Percentiles rank a stretch among this genome's conserved stretches.
Evolutionary conservation across 2,329 filamentous ascomycete genomes (phyloP).

Genomic region (Beauveria sp.): DNA sequence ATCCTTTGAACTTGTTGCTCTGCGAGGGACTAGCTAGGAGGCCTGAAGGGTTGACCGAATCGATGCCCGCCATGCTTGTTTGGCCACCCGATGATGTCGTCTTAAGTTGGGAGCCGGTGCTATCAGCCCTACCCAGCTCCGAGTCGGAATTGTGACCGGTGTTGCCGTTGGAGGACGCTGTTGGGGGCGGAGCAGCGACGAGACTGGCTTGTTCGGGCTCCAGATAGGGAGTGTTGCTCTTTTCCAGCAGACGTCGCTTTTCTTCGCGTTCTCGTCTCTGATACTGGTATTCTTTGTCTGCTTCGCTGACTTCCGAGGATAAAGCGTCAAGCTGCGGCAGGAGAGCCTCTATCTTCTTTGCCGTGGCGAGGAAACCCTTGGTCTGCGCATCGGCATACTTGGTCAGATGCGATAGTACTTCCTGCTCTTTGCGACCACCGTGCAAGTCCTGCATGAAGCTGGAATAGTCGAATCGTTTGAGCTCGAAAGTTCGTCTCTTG

Average conservation of each 20-base stretch:
- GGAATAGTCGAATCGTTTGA: slow-evolving; percentile 97
- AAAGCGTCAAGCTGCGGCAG: slow-evolving; percentile 86
- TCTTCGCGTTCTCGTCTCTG: slow-evolving; percentile 93
- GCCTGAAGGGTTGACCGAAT: slow-evolving; percentile 51
- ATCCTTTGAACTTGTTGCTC: slow-evolving; percentile 71
- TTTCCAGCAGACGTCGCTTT: slow-evolving; percentile 83
- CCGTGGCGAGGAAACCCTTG: slow-evolving; percentile 69
- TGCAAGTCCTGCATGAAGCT: slow-evolving; percentile 99
- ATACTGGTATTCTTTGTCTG: slow-evolving; percentile 94
- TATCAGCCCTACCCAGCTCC: slow-evolving; percentile 66
- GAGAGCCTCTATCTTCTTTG: slow-evolving; percentile 80
- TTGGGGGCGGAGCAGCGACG: slow-evolving; percentile 25
- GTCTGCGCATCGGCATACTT: slow-evolving; percentile 90
- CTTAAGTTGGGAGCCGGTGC: slow-evolving; percentile 61
- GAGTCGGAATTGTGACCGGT: slow-evolving; percentile 51
- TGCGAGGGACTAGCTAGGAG: slow-evolving; percentile 47
- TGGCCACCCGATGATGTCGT: slow-evolving; percentile 38
- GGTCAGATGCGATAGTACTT: slow-evolving; percentile 88
- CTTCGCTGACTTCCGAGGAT: slow-evolving; percentile 79
- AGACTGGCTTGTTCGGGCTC: slow-evolving; percentile 57
- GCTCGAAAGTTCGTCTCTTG: slow-evolving; percentile 89
- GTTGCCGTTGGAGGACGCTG: slow-evolving; percentile 35
- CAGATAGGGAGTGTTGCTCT: slow-evolving; percentile 66
- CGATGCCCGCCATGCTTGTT: slow-evolving; percentile 27
- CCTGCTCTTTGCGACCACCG: slow-evolving; percentile 95